Percentiles rank a stretch among this genome's conserved stretches.
Conservation (phyloP, 331 rosid genomes). For the Rhamnella rubrinervis region DNA sequence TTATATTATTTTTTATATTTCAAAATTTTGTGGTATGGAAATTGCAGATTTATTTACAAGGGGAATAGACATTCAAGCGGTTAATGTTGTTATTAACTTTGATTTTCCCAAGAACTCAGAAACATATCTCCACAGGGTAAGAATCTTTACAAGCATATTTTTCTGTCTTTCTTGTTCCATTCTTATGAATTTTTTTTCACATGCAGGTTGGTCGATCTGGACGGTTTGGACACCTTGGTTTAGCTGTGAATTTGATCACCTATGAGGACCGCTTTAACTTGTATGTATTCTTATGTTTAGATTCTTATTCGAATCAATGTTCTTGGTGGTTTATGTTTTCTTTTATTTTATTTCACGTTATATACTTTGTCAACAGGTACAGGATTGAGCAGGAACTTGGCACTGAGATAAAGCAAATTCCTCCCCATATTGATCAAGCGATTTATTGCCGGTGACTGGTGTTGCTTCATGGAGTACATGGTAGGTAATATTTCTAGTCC, state of each 20-base stretch:
- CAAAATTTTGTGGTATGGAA: not conserved
- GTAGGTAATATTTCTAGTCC: constrained; percentile 17
- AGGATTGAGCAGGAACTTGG: constrained; percentile 99
- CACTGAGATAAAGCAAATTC: constrained; percentile 98
- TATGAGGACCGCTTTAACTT: constrained; percentile 97
- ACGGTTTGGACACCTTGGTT: constrained; percentile 99
- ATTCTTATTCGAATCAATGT: not conserved
- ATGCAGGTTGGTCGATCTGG: constrained; percentile 98
- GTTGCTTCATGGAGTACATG: constrained; percentile 30
- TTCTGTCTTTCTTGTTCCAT: not conserved
- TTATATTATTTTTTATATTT: too few relatives aligned
- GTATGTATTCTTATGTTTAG: constrained; percentile 37
- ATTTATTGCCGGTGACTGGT: constrained; percentile 83
- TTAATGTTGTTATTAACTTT: constrained; percentile 94
- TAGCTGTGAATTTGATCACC: constrained; percentile 98
- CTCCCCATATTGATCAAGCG: constrained; percentile 96
- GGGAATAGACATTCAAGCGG: constrained; percentile 99
- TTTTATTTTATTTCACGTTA: not conserved
- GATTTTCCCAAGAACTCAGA: constrained; percentile 98
- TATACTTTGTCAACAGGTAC: constrained; percentile 49
- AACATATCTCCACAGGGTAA: constrained; percentile 97
- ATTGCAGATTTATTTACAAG: constrained; percentile 91
- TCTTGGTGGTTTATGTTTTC: constrained; percentile 6
- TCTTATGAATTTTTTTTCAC: constrained; percentile 21
- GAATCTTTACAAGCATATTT: not conserved